phyloP scores from a whole-genome alignment of 2,329 filamentous ascomycete species.

The Monosporascus sp. region DNA sequence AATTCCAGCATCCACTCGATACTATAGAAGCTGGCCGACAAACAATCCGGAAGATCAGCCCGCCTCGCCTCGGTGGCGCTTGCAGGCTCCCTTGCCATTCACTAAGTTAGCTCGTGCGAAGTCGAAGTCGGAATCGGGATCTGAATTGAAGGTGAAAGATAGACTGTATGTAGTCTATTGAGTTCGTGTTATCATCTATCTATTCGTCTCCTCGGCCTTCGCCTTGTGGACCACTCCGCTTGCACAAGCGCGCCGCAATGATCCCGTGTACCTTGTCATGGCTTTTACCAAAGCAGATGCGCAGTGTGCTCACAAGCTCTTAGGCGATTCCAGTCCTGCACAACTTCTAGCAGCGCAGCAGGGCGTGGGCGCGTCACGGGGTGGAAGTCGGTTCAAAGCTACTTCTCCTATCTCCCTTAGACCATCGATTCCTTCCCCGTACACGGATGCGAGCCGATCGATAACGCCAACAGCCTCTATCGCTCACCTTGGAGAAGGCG shows the following conservation, averaged over 20 bases:
- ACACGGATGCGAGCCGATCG: conserved; percentile 5
- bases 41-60: too few species aligned
- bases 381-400: not conserved
- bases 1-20: too few species aligned
- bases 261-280: conserved; percentile 8
- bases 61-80: too few species aligned
- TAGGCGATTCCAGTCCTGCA: conserved; percentile 5
- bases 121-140: too few species aligned
- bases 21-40: too few species aligned
- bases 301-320: conserved; percentile 8
- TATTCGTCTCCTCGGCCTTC: too few species aligned
- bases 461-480: conserved; percentile 1
- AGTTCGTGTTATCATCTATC: too few species aligned
- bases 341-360: conserved; percentile 3
- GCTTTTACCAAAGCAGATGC: conserved; percentile 4
- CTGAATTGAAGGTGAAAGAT: too few species aligned
- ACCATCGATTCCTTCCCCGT: conserved; percentile 4
- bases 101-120: too few species aligned
- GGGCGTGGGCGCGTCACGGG: conserved; percentile 1
- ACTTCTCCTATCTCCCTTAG: conserved; percentile 3
- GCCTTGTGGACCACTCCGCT: not conserved
- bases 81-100: too few species aligned
- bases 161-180: too few species aligned
- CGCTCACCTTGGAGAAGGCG: conserved; percentile 2
- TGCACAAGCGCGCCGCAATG: conserved; percentile 6